phyloP scores from a whole-genome alignment of 495 filamentous ascomycete genomes.

The Parachaetomium inaequale region DNA sequence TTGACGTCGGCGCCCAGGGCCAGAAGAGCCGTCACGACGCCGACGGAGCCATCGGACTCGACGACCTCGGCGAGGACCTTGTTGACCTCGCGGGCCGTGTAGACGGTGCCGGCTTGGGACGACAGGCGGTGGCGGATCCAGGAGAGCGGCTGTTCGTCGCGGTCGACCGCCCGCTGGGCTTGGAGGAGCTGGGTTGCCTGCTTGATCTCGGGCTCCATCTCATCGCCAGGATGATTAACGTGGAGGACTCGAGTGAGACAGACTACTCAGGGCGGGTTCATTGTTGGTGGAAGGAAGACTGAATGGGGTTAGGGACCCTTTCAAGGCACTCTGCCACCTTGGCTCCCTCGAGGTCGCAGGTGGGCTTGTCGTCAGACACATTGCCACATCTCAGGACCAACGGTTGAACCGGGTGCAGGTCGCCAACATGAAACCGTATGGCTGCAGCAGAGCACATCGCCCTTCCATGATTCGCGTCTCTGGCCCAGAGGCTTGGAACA shows the following conservation, averaged over 20 bases:
- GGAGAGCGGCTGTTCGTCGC: slow-evolving; percentile 18
- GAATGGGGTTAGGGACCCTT: neutral
- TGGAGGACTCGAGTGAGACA: neutral
- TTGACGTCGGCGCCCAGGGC: slow-evolving; percentile 34
- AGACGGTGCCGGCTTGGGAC: slow-evolving; percentile 18
- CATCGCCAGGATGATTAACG: slow-evolving; percentile 10
- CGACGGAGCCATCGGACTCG: slow-evolving; percentile 27
- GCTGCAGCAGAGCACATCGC: neutral
- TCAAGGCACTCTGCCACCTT: neutral
- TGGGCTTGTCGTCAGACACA: neutral
- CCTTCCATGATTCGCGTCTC: neutral
- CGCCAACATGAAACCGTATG: neutral
- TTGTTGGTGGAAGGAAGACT: neutral
- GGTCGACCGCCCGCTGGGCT: slow-evolving; percentile 21
- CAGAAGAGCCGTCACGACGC: slow-evolving; percentile 30
- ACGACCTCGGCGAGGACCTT: slow-evolving; percentile 29
- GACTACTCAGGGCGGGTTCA: neutral
- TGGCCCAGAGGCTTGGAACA: neutral
- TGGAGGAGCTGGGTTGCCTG: slow-evolving; percentile 30
- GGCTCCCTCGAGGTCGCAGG: no score
- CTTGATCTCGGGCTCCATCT: slow-evolving; percentile 25
- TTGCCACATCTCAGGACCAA: neutral
- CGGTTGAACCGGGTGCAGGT: neutral
- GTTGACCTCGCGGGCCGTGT: slow-evolving; percentile 31
- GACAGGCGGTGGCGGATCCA: slow-evolving; percentile 23